Percentiles rank a stretch among this genome's conserved stretches.
Conservation (phyloP, 2,329 filamentous ascomycete species). For the Scytalidium sp. region DNA sequence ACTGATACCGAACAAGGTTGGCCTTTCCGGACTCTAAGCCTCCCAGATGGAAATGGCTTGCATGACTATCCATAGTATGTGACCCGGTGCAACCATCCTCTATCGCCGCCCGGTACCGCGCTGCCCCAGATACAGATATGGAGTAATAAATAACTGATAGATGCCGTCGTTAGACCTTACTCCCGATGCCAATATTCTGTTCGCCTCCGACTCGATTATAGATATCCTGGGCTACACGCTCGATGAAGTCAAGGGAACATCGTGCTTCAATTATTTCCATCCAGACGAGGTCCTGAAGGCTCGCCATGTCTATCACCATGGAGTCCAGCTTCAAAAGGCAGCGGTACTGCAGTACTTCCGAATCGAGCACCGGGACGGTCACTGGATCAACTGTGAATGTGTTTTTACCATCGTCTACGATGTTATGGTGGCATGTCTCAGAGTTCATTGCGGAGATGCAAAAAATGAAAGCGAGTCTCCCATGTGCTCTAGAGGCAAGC, state of each 20-base stretch:
- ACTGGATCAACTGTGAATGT: slow-evolving; percentile 80
- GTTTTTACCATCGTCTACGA: slow-evolving; percentile 88
- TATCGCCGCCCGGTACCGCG: too few species aligned
- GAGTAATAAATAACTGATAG: too few species aligned
- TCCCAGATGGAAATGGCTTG: too few species aligned
- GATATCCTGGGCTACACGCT: slow-evolving; percentile 81
- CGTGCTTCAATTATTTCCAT: slow-evolving; percentile 85
- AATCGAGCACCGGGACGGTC: slow-evolving; percentile 64
- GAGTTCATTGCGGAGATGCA: slow-evolving; percentile 66
- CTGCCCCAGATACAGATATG: too few species aligned
- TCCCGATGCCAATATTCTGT: slow-evolving; percentile 74
- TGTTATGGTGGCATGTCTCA: slow-evolving; percentile 81
- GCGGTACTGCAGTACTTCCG: slow-evolving; percentile 79
- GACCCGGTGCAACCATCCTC: too few species aligned
- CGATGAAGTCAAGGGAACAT: slow-evolving; percentile 70
- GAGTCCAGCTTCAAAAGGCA: slow-evolving; percentile 77
- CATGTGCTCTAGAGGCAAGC: slow-evolving; percentile 7
- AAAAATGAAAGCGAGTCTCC: slow-evolving; percentile 69
- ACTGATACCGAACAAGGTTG: too few species aligned
- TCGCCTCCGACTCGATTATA: slow-evolving; percentile 78
- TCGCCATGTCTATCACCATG: slow-evolving; percentile 67
- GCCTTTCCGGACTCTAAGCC: too few species aligned
- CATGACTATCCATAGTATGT: too few species aligned
- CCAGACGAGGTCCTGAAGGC: slow-evolving; percentile 77
- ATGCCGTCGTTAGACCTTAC: slow-evolving; percentile 61